Conservation (phyloP, 169 alveolate species). For the Babesia bigemina region DNA sequence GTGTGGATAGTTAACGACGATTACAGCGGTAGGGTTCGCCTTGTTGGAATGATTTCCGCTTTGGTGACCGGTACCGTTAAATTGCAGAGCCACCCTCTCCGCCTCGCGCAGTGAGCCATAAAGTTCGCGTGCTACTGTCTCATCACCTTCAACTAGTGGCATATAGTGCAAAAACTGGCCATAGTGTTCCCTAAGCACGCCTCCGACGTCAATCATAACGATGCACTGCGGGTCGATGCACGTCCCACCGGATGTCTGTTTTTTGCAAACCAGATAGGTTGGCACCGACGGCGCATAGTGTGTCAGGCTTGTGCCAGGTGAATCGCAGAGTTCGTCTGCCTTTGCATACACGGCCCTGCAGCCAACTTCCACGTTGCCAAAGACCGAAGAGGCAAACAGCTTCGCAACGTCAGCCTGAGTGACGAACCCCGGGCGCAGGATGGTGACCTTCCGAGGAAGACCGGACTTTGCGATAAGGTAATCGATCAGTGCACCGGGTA, state of each 20-base stretch:
- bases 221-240: conserved; percentile 1
- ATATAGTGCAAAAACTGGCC: conserved; percentile 28
- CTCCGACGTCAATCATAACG: conserved; percentile 55
- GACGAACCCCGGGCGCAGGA: conserved; percentile 38
- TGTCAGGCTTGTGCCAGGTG: conserved; percentile 88
- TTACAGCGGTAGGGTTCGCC: neutral
- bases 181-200: conserved; percentile 8
- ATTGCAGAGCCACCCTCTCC: conserved; percentile 35
- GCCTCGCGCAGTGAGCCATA: conserved; percentile 42
- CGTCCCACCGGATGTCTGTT: neutral
- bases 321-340: conserved; percentile 8
- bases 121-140: conserved; percentile 37
- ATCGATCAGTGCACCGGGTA: neutral
- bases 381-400: neutral
- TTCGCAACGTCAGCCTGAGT: conserved; percentile 22
- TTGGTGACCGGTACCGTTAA: neutral
- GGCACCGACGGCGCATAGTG: conserved; percentile 91
- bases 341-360: neutral
- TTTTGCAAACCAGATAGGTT: conserved; percentile 71
- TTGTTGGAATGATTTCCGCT: neutral
- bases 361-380: conserved; percentile 8
- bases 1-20: conserved; percentile 27
- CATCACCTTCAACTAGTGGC: conserved; percentile 4
- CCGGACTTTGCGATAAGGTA: neutral
- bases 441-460: conserved; percentile 1